Percentiles rank a stretch among this genome's conserved stretches.
Evolutionary conservation across 176 grass and related monocot genomes (phyloP).

Genomic region (Raddia distichophylla): DNA sequence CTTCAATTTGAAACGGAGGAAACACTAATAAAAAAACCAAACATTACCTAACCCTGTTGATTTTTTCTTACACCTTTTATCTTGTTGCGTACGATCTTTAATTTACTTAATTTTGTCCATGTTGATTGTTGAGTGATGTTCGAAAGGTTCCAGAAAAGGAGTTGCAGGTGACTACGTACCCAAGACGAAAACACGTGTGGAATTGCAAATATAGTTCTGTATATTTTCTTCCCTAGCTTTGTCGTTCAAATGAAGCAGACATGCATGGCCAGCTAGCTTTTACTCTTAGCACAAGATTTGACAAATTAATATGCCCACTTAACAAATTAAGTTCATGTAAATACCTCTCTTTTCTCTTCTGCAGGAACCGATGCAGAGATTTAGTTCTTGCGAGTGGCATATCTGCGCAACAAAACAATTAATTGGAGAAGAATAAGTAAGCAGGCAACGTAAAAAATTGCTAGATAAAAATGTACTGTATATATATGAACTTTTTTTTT

Average conservation of each 20-base stretch:
- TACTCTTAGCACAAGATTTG: background rate
- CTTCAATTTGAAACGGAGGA: too few relatives aligned
- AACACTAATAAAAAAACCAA: background rate
- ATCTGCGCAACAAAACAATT: slow-evolving; percentile 37
- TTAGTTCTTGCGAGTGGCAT: slow-evolving; percentile 68
- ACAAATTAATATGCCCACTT: background rate
- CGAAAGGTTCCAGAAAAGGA: background rate
- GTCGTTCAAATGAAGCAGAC: background rate
- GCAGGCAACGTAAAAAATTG: too few relatives aligned
- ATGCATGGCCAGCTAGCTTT: background rate
- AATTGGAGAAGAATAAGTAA: background rate
- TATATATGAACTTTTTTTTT: too few relatives aligned
- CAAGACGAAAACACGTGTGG: background rate
- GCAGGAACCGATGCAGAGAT: slow-evolving; percentile 74
- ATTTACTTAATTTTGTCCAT: background rate
- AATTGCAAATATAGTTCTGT: background rate
- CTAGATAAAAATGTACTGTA: too few relatives aligned
- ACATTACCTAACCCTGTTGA: background rate
- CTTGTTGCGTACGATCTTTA: background rate
- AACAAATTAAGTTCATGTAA: background rate
- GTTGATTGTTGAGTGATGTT: background rate
- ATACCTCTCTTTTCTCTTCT: slow-evolving; percentile 74
- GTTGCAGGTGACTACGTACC: background rate
- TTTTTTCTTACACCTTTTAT: background rate
- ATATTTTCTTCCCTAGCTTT: background rate